Base-by-base conservation (phyloP, 148 eudicot genomes). In the Bassia scoparia region DNA sequence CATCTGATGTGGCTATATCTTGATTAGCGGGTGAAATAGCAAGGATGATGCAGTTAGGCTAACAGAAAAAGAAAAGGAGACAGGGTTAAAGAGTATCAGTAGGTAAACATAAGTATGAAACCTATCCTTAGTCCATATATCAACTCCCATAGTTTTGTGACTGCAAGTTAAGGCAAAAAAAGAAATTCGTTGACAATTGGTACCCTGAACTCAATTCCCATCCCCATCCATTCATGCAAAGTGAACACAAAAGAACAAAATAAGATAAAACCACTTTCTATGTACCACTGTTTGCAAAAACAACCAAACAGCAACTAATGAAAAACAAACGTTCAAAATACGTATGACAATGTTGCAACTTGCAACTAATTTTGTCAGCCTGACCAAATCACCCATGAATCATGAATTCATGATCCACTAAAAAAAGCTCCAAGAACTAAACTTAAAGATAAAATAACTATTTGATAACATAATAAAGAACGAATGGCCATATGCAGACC, bases 21-120 rank as follows among this genome's bases (percentile, higher is more conserved):
- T 96, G 99, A 89, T 96, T 96, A 76, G 99, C 99, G 46, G 99
- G 99, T 76, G 98, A 92, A 83, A 96, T 96, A 70, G 99, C 99
- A 80, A 96, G 83, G 68, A 96, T 96, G 71, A 96, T 92, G 87
- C 96, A 86, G 79, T 89, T 96, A 54, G 96, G 97, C 99, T 96
- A 71, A 87, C 84, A 73, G 81, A 71, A 70, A 79, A 15, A 50
- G 61, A 74, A 21, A 58, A 61, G 43, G 20, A 53, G 54, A 67
- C 65, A 64, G 30, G 17, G 74, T 35, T 61, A 50, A 23, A 27
- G 66, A 24, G 41, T 9, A 46, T 30, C 24, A 43, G 41, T 31
- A 66, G 26, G 56, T 46, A n/a, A 48, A 76, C 24, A 7, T 24
- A 50, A 70, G 20, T 21, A 50, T 1, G 13, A 4, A 48, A 64